Base-by-base conservation (phyloP, 345 rosid species). In the Salix viminalis region DNA sequence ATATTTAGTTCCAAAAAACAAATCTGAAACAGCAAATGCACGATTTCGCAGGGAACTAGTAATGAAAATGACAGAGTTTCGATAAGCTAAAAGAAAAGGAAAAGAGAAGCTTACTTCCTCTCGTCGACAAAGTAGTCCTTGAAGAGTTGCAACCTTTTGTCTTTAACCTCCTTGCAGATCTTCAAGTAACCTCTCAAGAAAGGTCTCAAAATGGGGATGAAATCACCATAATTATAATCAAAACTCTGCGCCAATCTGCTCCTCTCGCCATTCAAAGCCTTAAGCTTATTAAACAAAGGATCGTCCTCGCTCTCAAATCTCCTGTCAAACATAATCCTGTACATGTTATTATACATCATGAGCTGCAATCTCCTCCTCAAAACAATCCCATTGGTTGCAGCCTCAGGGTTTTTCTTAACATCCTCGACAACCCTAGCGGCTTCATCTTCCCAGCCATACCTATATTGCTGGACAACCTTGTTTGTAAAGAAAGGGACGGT, bases 301-400 rank as follows among this genome's bases (percentile, higher is more conserved):
- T 94, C 99, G 0, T 91, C 94, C 77, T 90, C 94, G 44, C 97
- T 91, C 72, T 92, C 97, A 54, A 96, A 96, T 68, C 99, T 84
- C 67, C 91, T 76, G n/a, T 96, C 99, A 37, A 94, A 94, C 98
- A 96, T 96, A 71, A 94, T 92, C 72, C 97, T 82, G 80, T 87
- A 96, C 97, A 96, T 90, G 80, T 96, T 96, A 74, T 96, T 96
- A 79, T 96, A 96, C 99, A 96, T 96, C 99, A 96, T 84, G 52
- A 94, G 84, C 79, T 96, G 99, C 81, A 96, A 76, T 21, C 98
- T 77, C 77, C 82, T 83, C 77, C 99, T 83, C 72, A 96, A 77
- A 23, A 96, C 97, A 34, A 93, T 88, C 34, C 98, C 90, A 26
- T 68, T 79, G 1, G 91, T 90, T n/a, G 97, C 90, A 0, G 99